These are phyloP conservation scores for Linaria vulgaris DNA, from an alignment of 257 asterid genomes.

Conservation along the genomic window DNA sequence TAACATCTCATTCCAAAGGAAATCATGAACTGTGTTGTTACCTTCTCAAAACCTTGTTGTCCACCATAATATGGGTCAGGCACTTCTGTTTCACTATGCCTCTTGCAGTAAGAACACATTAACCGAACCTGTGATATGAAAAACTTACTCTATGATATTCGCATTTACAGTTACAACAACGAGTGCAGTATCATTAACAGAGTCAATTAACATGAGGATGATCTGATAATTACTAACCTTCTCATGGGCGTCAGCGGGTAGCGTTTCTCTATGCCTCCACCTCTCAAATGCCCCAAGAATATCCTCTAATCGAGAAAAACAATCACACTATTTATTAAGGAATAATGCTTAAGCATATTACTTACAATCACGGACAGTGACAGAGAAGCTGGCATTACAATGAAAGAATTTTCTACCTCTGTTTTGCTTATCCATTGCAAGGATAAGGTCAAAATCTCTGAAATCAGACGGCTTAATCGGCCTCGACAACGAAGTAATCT, in stretches of 20 bases:
- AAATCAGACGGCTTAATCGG: constrained; percentile 83
- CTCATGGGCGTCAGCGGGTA: constrained; percentile 56
- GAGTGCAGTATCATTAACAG: neutral
- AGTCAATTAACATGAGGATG: neutral
- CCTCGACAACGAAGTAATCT: constrained; percentile 78
- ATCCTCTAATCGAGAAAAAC: constrained; percentile 40
- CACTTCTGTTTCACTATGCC: constrained; percentile 64
- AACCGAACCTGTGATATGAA: constrained; percentile 47
- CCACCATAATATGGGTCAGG: constrained; percentile 97
- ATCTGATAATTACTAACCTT: constrained; percentile 47
- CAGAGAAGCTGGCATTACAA: neutral
- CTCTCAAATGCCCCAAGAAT: constrained; percentile 64
- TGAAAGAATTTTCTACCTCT: constrained; percentile 55
- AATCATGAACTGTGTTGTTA: constrained; percentile 25
- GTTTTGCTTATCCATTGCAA: constrained; percentile 90
- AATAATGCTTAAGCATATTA: neutral
- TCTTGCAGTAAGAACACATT: constrained; percentile 82
- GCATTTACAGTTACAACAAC: neutral
- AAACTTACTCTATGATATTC: neutral
- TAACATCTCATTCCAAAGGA: neutral
- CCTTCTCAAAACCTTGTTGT: constrained; percentile 86
- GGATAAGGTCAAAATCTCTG: constrained; percentile 83
- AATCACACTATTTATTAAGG: neutral
- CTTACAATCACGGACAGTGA: neutral
- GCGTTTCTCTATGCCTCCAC: constrained; percentile 66